Evolutionary conservation across 139 green algal species (phyloP).

Genomic region (Tetraselmis chui): DNA sequence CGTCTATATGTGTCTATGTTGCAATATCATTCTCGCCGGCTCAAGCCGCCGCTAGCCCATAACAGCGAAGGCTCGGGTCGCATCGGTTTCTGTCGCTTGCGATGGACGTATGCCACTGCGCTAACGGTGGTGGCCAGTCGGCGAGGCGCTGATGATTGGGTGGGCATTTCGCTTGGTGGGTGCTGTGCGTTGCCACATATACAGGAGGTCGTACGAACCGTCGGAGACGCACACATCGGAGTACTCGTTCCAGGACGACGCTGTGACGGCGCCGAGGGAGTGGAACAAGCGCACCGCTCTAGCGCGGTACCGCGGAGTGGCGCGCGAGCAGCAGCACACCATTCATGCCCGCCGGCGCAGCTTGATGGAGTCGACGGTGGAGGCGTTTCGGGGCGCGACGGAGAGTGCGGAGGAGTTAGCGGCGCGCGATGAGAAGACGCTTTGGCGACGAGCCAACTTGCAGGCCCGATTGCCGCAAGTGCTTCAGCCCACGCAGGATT

Average conservation of each 20-base stretch:
- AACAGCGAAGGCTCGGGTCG: too few relatives aligned
- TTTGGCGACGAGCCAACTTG: too few relatives aligned
- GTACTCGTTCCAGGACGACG: neutral
- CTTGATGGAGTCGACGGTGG: neutral
- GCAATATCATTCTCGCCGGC: too few relatives aligned
- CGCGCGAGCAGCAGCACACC: neutral
- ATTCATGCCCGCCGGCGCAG: neutral
- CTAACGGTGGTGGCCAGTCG: too few relatives aligned
- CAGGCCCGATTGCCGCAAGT: neutral
- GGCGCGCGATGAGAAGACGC: neutral
- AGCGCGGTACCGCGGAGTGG: neutral
- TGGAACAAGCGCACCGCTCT: neutral
- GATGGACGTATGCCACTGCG: too few relatives aligned
- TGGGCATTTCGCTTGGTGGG: too few relatives aligned
- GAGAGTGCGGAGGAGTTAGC: neutral
- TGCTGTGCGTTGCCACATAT: too few relatives aligned
- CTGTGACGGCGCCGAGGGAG: too few relatives aligned
- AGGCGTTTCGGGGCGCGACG: neutral
- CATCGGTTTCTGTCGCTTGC: too few relatives aligned
- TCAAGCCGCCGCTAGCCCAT: too few relatives aligned
- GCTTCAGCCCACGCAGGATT: neutral
- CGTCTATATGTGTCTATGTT: too few relatives aligned
- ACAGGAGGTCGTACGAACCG: neutral
- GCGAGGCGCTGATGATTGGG: too few relatives aligned
- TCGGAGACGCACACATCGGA: neutral